Percentiles rank a stretch among this genome's conserved stretches.
phyloP scores from a whole-genome alignment of 192 early-diverging fungal genomes.

The Coemansia sp. region DNA sequence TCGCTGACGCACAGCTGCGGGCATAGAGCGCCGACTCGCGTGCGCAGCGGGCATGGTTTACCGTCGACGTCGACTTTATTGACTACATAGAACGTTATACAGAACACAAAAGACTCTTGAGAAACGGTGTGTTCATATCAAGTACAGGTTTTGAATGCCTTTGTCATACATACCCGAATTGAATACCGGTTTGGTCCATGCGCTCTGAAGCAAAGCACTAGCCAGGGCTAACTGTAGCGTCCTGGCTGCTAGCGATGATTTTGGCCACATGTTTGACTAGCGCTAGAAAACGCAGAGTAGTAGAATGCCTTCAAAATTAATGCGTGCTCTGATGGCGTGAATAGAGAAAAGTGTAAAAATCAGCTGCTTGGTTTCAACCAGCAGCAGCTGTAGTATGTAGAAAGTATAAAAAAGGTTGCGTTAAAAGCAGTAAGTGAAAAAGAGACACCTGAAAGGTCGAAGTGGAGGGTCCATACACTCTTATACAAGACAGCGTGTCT shows the following conservation, averaged over 20 bases:
- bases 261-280: background rate
- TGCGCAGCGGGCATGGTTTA: slow-evolving; percentile 46
- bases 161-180: slow-evolving; percentile 5
- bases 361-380: background rate
- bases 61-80: slow-evolving; percentile 54
- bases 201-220: background rate
- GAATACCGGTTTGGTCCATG: slow-evolving; percentile 8
- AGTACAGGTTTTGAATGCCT: background rate
- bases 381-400: background rate
- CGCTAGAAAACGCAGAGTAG: background rate
- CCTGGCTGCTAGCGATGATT: background rate
- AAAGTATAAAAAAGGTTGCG: background rate
- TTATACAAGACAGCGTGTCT: background rate
- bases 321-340: background rate
- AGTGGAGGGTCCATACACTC: background rate
- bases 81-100: slow-evolving; percentile 26
- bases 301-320: background rate
- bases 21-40: slow-evolving; percentile 46
- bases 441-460: background rate
- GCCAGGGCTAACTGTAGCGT: background rate
- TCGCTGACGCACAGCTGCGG: slow-evolving; percentile 55
- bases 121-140: background rate
- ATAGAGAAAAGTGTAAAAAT: background rate
- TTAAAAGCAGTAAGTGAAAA: background rate
- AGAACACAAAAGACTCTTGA: background rate